These are phyloP conservation scores for Mycosphaerella sp. DNA, from an alignment of 2,329 filamentous ascomycete species.

Conservation along the genomic window DNA sequence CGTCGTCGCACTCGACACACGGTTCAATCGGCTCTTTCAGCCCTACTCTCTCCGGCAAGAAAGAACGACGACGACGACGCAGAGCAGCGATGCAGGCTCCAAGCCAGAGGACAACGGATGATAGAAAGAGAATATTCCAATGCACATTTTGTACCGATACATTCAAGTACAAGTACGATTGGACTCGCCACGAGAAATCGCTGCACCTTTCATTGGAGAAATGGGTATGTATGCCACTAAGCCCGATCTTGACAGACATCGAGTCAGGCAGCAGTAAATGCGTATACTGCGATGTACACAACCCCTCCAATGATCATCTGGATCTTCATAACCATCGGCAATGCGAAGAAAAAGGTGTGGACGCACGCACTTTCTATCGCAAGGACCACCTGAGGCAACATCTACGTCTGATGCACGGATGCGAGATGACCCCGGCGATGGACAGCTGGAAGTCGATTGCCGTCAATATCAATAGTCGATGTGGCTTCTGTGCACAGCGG, in stretches of 20 bases:
- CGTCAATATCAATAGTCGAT: constrained; percentile 48
- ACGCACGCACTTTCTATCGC: constrained; percentile 58
- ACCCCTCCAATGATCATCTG: constrained; percentile 51
- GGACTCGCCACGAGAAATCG: constrained; percentile 60
- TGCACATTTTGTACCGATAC: constrained; percentile 54
- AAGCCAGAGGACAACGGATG: constrained; percentile 28
- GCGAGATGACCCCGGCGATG: constrained; percentile 57
- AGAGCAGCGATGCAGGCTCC: constrained; percentile 20
- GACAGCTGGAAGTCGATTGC: constrained; percentile 57
- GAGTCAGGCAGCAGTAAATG: constrained; percentile 52
- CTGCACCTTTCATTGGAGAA: constrained; percentile 60
- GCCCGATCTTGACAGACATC: constrained; percentile 51
- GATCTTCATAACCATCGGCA: constrained; percentile 54
- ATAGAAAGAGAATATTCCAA: constrained; percentile 46
- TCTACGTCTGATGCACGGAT: constrained; percentile 53
- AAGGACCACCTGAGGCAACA: constrained; percentile 59
- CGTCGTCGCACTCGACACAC: constrained; percentile 48
- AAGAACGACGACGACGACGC: constrained; percentile 48
- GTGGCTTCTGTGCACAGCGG: constrained; percentile 47
- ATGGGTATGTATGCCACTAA: constrained; percentile 54
- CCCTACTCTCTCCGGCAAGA: constrained; percentile 48
- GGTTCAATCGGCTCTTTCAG: constrained; percentile 49
- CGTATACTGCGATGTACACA: constrained; percentile 51
- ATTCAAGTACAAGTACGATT: constrained; percentile 53
- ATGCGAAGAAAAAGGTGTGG: constrained; percentile 60